Conservation (phyloP, 2,329 filamentous ascomycete genomes). For the Emericellopsis cladophorae region DNA sequence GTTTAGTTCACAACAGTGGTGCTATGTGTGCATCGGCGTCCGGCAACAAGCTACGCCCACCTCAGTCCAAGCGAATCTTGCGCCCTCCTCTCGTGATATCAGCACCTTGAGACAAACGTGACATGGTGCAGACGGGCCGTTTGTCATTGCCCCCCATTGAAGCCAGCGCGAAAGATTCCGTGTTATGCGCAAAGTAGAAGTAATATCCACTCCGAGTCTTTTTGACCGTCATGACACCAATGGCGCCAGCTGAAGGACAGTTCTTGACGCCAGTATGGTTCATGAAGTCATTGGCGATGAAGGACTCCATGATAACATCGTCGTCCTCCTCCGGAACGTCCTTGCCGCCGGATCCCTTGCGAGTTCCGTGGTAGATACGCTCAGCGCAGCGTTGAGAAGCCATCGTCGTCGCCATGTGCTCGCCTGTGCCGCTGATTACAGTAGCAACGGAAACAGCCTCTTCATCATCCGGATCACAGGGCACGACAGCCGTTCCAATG, state of each 20-base stretch:
- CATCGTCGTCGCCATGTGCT: slow-evolving; percentile 95
- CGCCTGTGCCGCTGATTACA: slow-evolving; percentile 88
- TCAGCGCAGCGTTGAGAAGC: slow-evolving; percentile 80
- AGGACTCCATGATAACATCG: slow-evolving; percentile 57
- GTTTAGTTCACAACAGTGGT: neutral
- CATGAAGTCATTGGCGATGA: slow-evolving; percentile 88
- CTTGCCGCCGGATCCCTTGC: slow-evolving; percentile 44
- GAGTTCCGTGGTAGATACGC: slow-evolving; percentile 62
- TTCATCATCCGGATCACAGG: slow-evolving; percentile 56
- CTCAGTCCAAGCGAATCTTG: slow-evolving; percentile 25
- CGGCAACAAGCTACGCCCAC: neutral
- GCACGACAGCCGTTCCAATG: slow-evolving; percentile 82
- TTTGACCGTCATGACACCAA: slow-evolving; percentile 85
- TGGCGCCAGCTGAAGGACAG: slow-evolving; percentile 73
- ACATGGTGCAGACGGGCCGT: slow-evolving; percentile 77
- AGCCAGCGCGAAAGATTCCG: slow-evolving; percentile 74
- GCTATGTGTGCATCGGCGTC: neutral
- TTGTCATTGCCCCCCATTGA: slow-evolving; percentile 75
- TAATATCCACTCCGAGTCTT: slow-evolving; percentile 64
- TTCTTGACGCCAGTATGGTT: slow-evolving; percentile 72
- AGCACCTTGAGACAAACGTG: slow-evolving; percentile 46
- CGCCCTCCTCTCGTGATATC: slow-evolving; percentile 42
- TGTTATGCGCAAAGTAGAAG: slow-evolving; percentile 93
- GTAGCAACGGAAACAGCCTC: slow-evolving; percentile 62
- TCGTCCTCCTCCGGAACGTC: slow-evolving; percentile 64